Conservation (phyloP, 1,284 basidiomycete species). For the Serendipita sp. region DNA sequence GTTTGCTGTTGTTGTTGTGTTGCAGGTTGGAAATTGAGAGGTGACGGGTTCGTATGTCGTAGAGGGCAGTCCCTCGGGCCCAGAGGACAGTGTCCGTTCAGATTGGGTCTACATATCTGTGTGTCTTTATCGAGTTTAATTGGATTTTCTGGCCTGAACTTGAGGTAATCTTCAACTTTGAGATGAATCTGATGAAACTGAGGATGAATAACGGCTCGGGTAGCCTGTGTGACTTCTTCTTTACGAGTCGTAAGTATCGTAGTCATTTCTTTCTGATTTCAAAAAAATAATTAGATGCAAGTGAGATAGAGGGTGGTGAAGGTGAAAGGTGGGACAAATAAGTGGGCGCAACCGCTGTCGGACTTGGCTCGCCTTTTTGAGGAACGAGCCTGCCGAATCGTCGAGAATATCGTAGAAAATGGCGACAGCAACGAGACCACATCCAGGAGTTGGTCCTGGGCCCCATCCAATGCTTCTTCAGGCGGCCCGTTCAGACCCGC, state of each 20-base stretch:
- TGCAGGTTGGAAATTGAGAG: slow-evolving; percentile 76
- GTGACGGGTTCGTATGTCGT: slow-evolving; percentile 76
- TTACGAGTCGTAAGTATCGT: not conserved
- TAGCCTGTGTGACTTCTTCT: not conserved
- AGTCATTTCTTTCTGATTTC: not conserved
- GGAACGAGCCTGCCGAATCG: not conserved
- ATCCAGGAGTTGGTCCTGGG: not conserved
- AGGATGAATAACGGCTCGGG: slow-evolving; percentile 62
- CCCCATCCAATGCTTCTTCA: slow-evolving; percentile 1
- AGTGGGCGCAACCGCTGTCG: too few relatives aligned
- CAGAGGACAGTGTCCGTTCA: slow-evolving; percentile 75
- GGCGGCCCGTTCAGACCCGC: not conserved
- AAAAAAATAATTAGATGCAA: not conserved
- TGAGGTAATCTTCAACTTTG: slow-evolving; percentile 69
- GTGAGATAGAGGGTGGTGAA: not conserved
- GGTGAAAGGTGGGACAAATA: too few relatives aligned
- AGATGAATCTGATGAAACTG: slow-evolving; percentile 93
- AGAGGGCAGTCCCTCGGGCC: slow-evolving; percentile 79
- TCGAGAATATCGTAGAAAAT: slow-evolving; percentile 5
- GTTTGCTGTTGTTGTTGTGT: slow-evolving; percentile 45
- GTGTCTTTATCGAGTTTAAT: slow-evolving; percentile 93
- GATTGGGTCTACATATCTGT: slow-evolving; percentile 75
- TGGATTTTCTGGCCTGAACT: slow-evolving; percentile 49
- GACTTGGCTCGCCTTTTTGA: too few relatives aligned
- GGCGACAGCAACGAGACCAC: not conserved